Base-by-base conservation (phyloP, 257 asterid genomes). In the Nemophila menziesii region DNA sequence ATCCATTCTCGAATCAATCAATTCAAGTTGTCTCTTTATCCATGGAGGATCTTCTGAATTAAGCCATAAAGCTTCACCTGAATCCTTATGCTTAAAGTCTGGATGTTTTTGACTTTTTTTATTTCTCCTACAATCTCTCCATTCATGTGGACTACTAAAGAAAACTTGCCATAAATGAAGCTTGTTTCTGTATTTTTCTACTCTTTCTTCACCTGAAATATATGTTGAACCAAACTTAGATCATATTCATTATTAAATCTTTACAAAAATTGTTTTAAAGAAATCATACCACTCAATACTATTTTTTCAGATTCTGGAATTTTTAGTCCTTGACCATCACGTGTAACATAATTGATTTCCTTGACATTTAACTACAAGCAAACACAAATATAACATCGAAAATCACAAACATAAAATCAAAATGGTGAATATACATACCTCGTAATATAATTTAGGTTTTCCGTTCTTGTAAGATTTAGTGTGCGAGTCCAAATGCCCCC, bases 1-100 rank as follows among this genome's bases (percentile, higher is more conserved):
- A 29, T 34, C 27, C 20, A 52, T 48, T 58, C 70, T 63, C 42
- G 90, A 66, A 72, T 89, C 92, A 9, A 47, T 64, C 58, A 70
- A 16, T 45, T 61, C 52, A 43, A 89, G 89, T 46, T 89, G 93
- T 49, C 67, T 44, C 51, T 34, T 67, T 59, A 89, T 55, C 98
- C 95, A 84, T 19, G 93, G 87, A 24, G 98, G 98, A 69, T 89
- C 95, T 15, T 6, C 38, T 19, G 14, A 50, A 0, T 0, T 2
- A 26, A 84, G 72, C 93, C 93, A 84, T 34, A 84, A 93, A n/a
- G 43, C 71, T 72, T 89, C 98, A 51, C 71, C 75, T 1, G 92
- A 75, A 63, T 66, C 75, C 63, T 65, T 76, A 71, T 89, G 80
- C 66, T 58, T 76, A 52, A 89, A 84, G 61, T 89, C 94, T 1